Evolutionary conservation across 1,284 basidiomycete species (phyloP), one percentile per base, ranked within the genome.

Genomic region (Malassezia equina): DNA sequence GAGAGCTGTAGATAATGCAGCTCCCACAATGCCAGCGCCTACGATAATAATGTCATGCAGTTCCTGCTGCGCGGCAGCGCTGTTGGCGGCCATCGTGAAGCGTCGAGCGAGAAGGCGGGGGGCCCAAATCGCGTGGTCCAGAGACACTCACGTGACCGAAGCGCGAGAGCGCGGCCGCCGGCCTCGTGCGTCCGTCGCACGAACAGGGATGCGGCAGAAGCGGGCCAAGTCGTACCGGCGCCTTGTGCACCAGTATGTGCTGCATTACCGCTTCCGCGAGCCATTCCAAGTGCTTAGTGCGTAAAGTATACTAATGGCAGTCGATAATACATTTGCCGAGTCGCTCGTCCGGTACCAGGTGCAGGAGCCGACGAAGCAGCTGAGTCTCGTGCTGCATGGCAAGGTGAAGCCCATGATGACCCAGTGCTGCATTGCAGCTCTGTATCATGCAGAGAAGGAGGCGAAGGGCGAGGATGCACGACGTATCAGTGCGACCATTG

Each of bases 401-500:
- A 64, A 69, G 45, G 53, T 69, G 46, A 74, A 74, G 57, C 63
- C 62, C 0, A 60, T 74, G 56, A 72, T 74, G 47, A 71, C 70
- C 8, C 71, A 74, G 44, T 74, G 71, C 51, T 63, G 65, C 59
- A 74, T 74, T 62, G 64, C 54, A 1, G 63, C 70, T 23, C 63
- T 74, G 15, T 74, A 74, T 42, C 45, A 64, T 15, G 34, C 51
- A 58, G 15, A 65, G 61, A 31, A 63, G 53, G 39, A 56, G 55
- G 39, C 42, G 42, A 2, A 58, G 54, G 25, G 23, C 34, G 13
- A 61, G 53, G 19, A 47, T 4, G 31, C 21, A 1, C 33, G 13
- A n/a, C 75, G 80, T 0, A 82, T 83, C 0, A 33, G 23, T n/a
- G 25, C 34, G 6, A 21, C 43, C 9, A 42, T 51, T 13, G 48